Evolutionary conservation across 768 basidiomycete species (phyloP).

Genomic region (Trichaptum fuscoviolaceum): DNA sequence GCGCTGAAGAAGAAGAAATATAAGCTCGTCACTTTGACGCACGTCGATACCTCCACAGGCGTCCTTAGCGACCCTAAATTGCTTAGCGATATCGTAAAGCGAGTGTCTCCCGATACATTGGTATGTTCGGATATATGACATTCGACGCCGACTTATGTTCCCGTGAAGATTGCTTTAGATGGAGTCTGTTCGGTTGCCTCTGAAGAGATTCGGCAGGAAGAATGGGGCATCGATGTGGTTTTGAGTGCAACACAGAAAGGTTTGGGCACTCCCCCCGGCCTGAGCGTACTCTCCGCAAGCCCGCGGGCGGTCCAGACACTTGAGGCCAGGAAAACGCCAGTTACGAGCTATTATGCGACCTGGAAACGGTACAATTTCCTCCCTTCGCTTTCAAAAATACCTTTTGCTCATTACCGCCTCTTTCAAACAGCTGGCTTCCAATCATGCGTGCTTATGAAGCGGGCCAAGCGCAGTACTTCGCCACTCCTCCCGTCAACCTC

Average conservation of each 20-base stretch:
- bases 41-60: constrained; percentile 90
- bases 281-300: constrained; percentile 82
- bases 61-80: constrained; percentile 82
- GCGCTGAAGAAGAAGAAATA: constrained; percentile 77
- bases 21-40: constrained; percentile 89
- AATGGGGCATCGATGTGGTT: constrained; percentile 89
- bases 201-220: constrained; percentile 92
- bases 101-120: constrained; percentile 80
- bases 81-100: constrained; percentile 66
- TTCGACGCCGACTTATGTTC: constrained; percentile 7
- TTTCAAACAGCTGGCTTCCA: constrained; percentile 65
- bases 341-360: constrained; percentile 78
- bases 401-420: constrained; percentile 4
- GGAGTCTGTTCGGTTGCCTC: constrained; percentile 96
- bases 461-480: constrained; percentile 83
- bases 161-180: constrained; percentile 65
- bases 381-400: neutral
- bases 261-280: constrained; percentile 87
- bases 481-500: constrained; percentile 92
- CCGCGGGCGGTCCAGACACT: constrained; percentile 65
- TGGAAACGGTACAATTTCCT: constrained; percentile 66
- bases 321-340: constrained; percentile 55
- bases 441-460: constrained; percentile 92
- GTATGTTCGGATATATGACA: constrained; percentile 30
- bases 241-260: constrained; percentile 88